phyloP scores from a whole-genome alignment of 1,284 basidiomycete species.

The Coriolopsis trogii region DNA sequence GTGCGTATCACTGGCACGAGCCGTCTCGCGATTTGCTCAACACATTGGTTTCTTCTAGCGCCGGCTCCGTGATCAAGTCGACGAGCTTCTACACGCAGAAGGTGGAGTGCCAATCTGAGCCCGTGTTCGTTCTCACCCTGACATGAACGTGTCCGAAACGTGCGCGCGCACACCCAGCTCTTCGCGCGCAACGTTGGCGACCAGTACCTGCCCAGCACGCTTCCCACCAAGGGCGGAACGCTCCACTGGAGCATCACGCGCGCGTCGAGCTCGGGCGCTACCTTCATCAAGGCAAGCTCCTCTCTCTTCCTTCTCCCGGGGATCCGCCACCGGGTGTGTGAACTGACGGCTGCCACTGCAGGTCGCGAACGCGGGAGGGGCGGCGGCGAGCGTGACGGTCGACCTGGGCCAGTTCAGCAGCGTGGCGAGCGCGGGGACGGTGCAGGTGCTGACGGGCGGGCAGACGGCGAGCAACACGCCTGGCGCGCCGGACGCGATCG shows the following conservation, averaged over 20 bases:
- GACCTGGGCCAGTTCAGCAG: slow-evolving; percentile 51
- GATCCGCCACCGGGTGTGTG: background rate
- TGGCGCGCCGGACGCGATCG: slow-evolving; percentile 45
- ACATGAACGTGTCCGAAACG: background rate
- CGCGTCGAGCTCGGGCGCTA: slow-evolving; percentile 40
- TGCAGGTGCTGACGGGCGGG: slow-evolving; percentile 51
- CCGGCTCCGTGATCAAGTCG: slow-evolving; percentile 55
- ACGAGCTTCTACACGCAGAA: slow-evolving; percentile 72
- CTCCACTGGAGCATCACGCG: slow-evolving; percentile 66
- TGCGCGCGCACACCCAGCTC: slow-evolving; percentile 40
- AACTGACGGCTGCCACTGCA: slow-evolving; percentile 27
- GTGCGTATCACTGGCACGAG: slow-evolving; percentile 40
- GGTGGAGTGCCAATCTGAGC: too few relatives aligned
- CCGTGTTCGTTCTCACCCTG: background rate
- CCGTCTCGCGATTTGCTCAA: background rate
- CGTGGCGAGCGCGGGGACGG: slow-evolving; percentile 45
- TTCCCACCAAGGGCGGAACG: slow-evolving; percentile 50
- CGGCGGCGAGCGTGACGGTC: slow-evolving; percentile 49
- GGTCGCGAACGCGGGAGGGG: slow-evolving; percentile 54
- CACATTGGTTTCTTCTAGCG: slow-evolving; percentile 37
- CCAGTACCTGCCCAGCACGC: slow-evolving; percentile 64
- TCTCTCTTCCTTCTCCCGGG: background rate
- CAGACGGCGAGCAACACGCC: slow-evolving; percentile 59
- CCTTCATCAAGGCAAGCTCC: slow-evolving; percentile 57
- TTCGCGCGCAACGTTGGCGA: slow-evolving; percentile 65